Evolutionary conservation across 2,329 filamentous ascomycete genomes (phyloP).

Genomic region (Fusarium denticulatum): DNA sequence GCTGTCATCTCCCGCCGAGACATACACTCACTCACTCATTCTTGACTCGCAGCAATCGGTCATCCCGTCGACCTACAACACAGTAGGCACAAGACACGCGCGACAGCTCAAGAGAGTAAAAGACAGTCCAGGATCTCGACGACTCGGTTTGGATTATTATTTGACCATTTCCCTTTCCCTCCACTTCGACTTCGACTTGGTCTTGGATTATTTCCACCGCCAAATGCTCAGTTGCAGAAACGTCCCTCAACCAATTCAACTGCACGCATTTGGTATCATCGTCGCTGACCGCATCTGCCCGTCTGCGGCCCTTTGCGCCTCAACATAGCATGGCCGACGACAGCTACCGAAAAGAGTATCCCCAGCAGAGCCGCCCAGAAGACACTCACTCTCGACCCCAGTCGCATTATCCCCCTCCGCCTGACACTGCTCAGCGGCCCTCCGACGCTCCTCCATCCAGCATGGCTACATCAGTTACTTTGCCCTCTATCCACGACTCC

Average conservation of each 20-base stretch:
- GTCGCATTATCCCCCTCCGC: constrained; percentile 52
- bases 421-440: constrained; percentile 52
- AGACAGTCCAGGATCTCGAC: constrained; percentile 5
- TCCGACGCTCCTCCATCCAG: constrained; percentile 43
- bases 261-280: constrained; percentile 21
- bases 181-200: neutral
- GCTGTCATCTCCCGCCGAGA: constrained; percentile 41
- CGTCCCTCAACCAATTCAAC: constrained; percentile 6
- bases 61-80: constrained; percentile 23
- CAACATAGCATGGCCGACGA: constrained; percentile 54
- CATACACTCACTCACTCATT: constrained; percentile 32
- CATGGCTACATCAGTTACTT: constrained; percentile 58
- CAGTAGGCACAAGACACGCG: constrained; percentile 1
- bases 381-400: constrained; percentile 56
- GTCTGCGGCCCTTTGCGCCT: constrained; percentile 41
- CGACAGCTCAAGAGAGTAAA: constrained; percentile 5
- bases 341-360: constrained; percentile 51
- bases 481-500: constrained; percentile 62
- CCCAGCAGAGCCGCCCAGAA: constrained; percentile 49
- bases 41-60: constrained; percentile 35
- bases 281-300: constrained; percentile 35
- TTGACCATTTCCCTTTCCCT: constrained; percentile 5
- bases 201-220: constrained; percentile 10
- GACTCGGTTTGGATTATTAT: constrained; percentile 13
- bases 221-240: constrained; percentile 37